These are phyloP conservation scores for Helotiales sp. DNA, from an alignment of 2,329 filamentous ascomycete genomes.

Conservation along the genomic window DNA sequence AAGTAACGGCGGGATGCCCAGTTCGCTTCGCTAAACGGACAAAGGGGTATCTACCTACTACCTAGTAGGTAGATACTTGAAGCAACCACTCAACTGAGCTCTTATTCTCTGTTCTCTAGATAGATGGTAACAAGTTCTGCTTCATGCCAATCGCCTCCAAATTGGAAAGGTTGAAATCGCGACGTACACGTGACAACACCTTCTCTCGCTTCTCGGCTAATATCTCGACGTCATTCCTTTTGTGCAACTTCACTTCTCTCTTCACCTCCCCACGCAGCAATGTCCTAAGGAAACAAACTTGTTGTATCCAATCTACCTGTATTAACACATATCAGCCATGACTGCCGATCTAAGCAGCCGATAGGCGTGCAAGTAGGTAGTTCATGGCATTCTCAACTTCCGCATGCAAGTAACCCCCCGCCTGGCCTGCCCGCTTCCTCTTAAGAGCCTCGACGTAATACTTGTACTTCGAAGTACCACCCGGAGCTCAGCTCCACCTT, in stretches of 20 bases:
- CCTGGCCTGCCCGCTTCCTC: neutral
- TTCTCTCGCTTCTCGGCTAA: neutral
- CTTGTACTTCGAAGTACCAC: no score
- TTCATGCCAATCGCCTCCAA: neutral
- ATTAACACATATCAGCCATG: neutral
- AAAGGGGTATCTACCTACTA: no score
- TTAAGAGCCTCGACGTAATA: neutral
- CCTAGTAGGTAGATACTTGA: no score
- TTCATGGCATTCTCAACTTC: no score
- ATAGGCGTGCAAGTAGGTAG: no score
- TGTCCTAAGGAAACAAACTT: neutral
- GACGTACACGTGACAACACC: no score
- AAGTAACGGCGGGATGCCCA: no score
- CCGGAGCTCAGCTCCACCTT: neutral
- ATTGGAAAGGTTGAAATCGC: neutral
- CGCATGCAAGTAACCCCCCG: no score
- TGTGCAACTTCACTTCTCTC: neutral
- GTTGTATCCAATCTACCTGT: neutral
- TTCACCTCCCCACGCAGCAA: neutral
- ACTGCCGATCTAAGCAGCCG: neutral
- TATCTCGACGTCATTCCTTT: neutral
- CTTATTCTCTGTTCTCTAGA: no score
- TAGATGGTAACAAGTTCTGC: no score
- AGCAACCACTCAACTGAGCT: no score
- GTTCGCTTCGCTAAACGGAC: no score